Evolutionary conservation across 2,329 filamentous ascomycete species (phyloP).

Genomic region (Botrytis byssoidea): DNA sequence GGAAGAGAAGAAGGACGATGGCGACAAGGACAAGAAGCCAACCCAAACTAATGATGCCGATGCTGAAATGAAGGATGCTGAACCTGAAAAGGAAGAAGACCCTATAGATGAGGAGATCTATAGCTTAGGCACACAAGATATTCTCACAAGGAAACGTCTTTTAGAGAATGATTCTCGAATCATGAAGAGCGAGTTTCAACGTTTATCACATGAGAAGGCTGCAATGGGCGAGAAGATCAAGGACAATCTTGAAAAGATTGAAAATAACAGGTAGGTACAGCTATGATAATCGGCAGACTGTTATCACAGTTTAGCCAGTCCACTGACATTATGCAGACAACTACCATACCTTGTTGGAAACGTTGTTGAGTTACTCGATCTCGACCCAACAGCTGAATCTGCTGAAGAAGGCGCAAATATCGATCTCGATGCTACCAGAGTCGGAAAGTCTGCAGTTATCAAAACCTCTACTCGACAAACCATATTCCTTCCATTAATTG

Average conservation of each 20-base stretch:
- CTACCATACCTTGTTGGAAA: constrained; percentile 97
- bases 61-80: constrained; percentile 87
- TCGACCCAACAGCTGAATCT: constrained; percentile 93
- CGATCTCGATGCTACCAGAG: constrained; percentile 91
- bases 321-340: constrained; percentile 60
- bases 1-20: constrained; percentile 58
- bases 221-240: constrained; percentile 99
- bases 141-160: constrained; percentile 83
- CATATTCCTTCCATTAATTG: constrained; percentile 96
- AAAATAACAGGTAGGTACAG: constrained; percentile 81
- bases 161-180: constrained; percentile 97
- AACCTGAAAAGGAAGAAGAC: constrained; percentile 71
- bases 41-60: constrained; percentile 61
- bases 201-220: constrained; percentile 90
- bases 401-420: constrained; percentile 98
- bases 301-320: background rate
- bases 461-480: constrained; percentile 98
- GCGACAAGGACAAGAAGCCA: constrained; percentile 55
- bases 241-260: constrained; percentile 98
- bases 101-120: constrained; percentile 92
- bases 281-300: background rate
- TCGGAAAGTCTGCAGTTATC: constrained; percentile 98
- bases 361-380: constrained; percentile 93
- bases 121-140: constrained; percentile 89
- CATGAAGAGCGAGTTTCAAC: constrained; percentile 96